Evolutionary conservation across 139 green algal genomes (phyloP).

Genomic region (Tetraselmis chui): DNA sequence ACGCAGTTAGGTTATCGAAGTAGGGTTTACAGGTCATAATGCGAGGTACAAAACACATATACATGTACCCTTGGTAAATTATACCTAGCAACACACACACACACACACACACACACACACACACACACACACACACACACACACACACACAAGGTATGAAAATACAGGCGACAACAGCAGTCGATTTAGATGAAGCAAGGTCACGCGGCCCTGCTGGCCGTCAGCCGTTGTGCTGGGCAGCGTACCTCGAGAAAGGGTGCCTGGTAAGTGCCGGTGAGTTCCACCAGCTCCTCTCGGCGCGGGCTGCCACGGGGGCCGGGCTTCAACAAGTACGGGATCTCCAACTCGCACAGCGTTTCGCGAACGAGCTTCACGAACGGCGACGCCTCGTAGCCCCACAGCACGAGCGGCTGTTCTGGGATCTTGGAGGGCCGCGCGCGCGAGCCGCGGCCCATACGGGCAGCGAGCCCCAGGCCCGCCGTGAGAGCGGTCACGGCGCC

Average conservation of each 20-base stretch:
- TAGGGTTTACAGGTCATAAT: too few species aligned
- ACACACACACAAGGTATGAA: too few species aligned
- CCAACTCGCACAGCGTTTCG: constrained; percentile 67
- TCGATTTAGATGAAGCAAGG: too few species aligned
- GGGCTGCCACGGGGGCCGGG: constrained; percentile 53
- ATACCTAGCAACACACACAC: too few species aligned
- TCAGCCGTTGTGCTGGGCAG: too few species aligned
- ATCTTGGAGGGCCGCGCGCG: constrained; percentile 20
- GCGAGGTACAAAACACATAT: too few species aligned
- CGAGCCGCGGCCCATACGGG: constrained; percentile 20
- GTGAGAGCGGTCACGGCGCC: constrained; percentile 61
- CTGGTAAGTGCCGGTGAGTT: constrained; percentile 71
- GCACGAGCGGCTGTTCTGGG: constrained; percentile 29
- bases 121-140: too few species aligned
- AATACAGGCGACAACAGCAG: too few species aligned
- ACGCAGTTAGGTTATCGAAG: too few species aligned
- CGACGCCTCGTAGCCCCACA: constrained; percentile 62
- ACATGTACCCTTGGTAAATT: too few species aligned
- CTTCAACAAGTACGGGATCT: constrained; percentile 65
- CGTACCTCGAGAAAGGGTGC: constrained; percentile 43
- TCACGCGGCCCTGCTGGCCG: too few species aligned
- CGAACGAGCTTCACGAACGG: constrained; percentile 63
- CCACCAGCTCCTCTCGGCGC: constrained; percentile 74
- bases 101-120: too few species aligned
- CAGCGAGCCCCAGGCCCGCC: constrained; percentile 41